A percentile compares a stretch with the other conserved stretches of the same genome.
phyloP scores from a whole-genome alignment of 192 early-diverging fungal genomes.

The Rhizophagus sp. region DNA sequence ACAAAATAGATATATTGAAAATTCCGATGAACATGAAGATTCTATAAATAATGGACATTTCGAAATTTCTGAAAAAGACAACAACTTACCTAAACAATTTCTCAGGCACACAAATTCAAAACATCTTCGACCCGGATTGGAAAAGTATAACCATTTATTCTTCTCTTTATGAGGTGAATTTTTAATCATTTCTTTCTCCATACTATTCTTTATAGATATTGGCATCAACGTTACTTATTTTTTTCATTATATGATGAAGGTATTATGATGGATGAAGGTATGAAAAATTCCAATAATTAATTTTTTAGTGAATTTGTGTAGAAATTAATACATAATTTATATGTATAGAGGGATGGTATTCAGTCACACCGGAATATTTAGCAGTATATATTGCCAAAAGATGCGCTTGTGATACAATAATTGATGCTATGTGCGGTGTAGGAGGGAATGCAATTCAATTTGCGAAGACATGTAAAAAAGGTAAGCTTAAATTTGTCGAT shows the following conservation, averaged over 20 bases:
- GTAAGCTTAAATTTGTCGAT: conserved; percentile 35
- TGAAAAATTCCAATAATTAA: background rate
- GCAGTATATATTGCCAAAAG: conserved; percentile 77
- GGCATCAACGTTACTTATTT: conserved; percentile 75
- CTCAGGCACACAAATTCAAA: no score
- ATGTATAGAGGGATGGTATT: conserved; percentile 85
- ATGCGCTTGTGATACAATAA: conserved; percentile 61
- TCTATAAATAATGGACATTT: no score
- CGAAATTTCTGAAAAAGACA: no score
- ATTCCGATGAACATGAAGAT: no score
- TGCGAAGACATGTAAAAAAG: conserved; percentile 80
- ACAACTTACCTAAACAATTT: no score
- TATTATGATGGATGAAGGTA: conserved; percentile 82
- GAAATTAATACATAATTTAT: background rate
- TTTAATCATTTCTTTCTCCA: no score
- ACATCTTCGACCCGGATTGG: no score
- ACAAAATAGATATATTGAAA: no score
- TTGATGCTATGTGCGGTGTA: conserved; percentile 95
- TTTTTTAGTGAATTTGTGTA: conserved; percentile 1
- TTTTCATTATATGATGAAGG: conserved; percentile 89
- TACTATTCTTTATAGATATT: conserved; percentile 65
- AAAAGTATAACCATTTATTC: no score
- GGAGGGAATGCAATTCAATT: conserved; percentile 98
- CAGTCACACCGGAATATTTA: conserved; percentile 91
- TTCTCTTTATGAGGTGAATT: no score